Conservation (phyloP, 2,329 filamentous ascomycete genomes). For the Trichoderma sp. region DNA sequence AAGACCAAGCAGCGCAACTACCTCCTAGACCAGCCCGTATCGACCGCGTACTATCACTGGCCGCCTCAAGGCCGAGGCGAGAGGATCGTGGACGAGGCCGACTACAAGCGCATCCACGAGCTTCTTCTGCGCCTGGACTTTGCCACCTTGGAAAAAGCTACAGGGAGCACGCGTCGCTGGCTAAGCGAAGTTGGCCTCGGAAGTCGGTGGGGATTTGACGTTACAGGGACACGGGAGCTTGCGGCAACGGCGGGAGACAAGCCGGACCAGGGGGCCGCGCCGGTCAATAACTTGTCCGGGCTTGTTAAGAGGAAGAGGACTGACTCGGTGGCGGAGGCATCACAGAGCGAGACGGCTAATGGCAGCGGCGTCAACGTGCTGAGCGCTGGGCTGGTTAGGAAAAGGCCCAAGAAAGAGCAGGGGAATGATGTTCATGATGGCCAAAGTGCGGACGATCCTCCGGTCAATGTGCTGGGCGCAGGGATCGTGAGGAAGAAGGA, state of each 20-base stretch:
- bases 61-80: slow-evolving; percentile 58
- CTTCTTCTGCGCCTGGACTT: slow-evolving; percentile 73
- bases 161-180: slow-evolving; percentile 66
- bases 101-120: slow-evolving; percentile 66
- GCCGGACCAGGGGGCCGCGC: slow-evolving; percentile 1
- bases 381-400: slow-evolving; percentile 46
- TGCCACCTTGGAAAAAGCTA: slow-evolving; percentile 59
- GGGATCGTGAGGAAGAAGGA: slow-evolving; percentile 56
- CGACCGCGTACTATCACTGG: slow-evolving; percentile 65
- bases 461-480: slow-evolving; percentile 47
- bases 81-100: slow-evolving; percentile 58
- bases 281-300: slow-evolving; percentile 47
- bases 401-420: slow-evolving; percentile 48
- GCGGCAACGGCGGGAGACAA: slow-evolving; percentile 17
- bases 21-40: slow-evolving; percentile 46
- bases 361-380: slow-evolving; percentile 45
- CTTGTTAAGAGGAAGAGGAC: slow-evolving; percentile 48
- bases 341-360: slow-evolving; percentile 17
- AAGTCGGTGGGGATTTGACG: slow-evolving; percentile 48
- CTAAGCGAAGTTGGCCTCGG: slow-evolving; percentile 60
- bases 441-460: slow-evolving; percentile 21
- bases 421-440: slow-evolving; percentile 11
- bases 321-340: slow-evolving; percentile 24
- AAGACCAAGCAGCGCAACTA: slow-evolving; percentile 57
- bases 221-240: slow-evolving; percentile 44